Conservation (phyloP, 2,329 filamentous ascomycete species). For the Madurella fahalii region DNA sequence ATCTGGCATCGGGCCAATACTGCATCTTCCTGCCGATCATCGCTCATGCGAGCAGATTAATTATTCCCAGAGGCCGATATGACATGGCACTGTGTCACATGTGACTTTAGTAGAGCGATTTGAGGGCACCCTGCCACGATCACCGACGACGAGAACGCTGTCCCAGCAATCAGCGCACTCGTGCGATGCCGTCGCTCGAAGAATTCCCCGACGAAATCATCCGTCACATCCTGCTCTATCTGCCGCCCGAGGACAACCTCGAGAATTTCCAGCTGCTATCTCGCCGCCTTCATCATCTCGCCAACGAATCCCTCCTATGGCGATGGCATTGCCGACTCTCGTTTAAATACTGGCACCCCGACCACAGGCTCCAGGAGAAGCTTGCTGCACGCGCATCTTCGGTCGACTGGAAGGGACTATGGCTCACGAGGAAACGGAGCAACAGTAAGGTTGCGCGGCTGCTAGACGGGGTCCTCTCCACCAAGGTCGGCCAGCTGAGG, state of each 20-base stretch:
- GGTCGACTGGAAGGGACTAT: conserved; percentile 72
- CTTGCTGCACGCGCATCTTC: conserved; percentile 48
- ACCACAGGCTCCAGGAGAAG: conserved; percentile 58
- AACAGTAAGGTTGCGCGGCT: conserved; percentile 50
- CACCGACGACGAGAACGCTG: no score
- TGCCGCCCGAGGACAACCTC: conserved; percentile 53
- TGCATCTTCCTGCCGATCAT: background rate
- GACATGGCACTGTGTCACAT: no score
- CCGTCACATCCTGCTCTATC: conserved; percentile 67
- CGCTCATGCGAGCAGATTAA: no score
- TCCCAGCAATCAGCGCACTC: background rate
- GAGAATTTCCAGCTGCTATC: conserved; percentile 50
- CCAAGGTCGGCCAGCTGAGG: conserved; percentile 64
- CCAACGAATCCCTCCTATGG: conserved; percentile 75
- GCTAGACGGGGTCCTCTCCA: conserved; percentile 66
- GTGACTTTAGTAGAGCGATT: no score
- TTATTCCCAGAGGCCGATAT: no score
- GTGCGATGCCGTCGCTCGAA: conserved; percentile 23
- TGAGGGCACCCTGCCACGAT: no score
- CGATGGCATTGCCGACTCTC: conserved; percentile 63
- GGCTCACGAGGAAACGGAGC: conserved; percentile 49
- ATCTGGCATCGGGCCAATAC: background rate
- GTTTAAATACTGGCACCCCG: conserved; percentile 72
- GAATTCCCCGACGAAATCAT: conserved; percentile 67
- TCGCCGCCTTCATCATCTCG: conserved; percentile 59